Evolutionary conservation across 306 rosid genomes (phyloP).

Genomic region (Sicyos baderoa): DNA sequence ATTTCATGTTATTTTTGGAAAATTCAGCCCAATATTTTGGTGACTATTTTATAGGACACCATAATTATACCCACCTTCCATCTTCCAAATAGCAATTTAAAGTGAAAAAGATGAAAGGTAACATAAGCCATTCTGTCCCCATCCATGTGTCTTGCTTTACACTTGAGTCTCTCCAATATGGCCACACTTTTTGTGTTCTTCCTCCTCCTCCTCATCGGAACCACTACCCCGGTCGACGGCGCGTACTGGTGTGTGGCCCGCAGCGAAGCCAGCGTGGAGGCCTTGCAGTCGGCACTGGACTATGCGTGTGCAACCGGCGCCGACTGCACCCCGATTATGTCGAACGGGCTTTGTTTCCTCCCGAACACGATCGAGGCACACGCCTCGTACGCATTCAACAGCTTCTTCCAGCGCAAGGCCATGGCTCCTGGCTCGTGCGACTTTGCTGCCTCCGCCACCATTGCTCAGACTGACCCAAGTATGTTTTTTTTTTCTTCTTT

Average conservation of each 20-base stretch:
- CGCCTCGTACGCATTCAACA: slow-evolving; percentile 84
- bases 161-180: not conserved
- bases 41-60: too few species aligned
- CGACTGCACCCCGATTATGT: slow-evolving; percentile 53
- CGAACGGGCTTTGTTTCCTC: slow-evolving; percentile 62
- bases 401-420: slow-evolving; percentile 45
- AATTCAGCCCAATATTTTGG: too few species aligned
- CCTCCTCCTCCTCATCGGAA: not conserved
- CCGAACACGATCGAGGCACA: slow-evolving; percentile 94
- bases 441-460: slow-evolving; percentile 65
- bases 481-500: not conserved
- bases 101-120: slow-evolving; percentile 22
- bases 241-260: slow-evolving; percentile 70
- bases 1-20: too few species aligned
- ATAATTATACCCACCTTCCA: too few species aligned
- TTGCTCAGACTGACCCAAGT: slow-evolving; percentile 87
- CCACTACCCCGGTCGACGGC: slow-evolving; percentile 16
- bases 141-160: slow-evolving; percentile 42
- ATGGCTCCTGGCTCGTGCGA: slow-evolving; percentile 77
- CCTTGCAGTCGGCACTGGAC: slow-evolving; percentile 63
- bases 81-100: not conserved
- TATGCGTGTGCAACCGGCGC: slow-evolving; percentile 73
- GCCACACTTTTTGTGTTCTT: slow-evolving; percentile 16
- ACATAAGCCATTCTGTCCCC: slow-evolving; percentile 19
- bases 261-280: slow-evolving; percentile 49